Conservation (phyloP, 176 grass and related monocot species). For the Oryza glumipatula region DNA sequence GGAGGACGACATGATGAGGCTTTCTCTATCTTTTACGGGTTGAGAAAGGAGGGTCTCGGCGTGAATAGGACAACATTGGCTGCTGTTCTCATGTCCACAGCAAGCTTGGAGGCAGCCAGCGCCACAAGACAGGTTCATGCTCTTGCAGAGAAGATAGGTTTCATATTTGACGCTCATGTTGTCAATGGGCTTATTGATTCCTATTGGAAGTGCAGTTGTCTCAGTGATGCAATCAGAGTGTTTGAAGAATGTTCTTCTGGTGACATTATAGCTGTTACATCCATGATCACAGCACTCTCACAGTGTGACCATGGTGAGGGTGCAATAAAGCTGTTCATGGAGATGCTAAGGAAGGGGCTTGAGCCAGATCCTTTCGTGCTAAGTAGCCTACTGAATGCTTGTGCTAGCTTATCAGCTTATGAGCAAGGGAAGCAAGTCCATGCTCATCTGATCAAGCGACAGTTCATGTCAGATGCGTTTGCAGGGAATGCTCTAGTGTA, state of each 20-base stretch:
- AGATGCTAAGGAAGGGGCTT: slow-evolving; percentile 71
- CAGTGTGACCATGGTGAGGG: slow-evolving; percentile 73
- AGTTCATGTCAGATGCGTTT: slow-evolving; percentile 71
- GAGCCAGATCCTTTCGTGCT: slow-evolving; percentile 81
- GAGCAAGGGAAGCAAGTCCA: slow-evolving; percentile 93
- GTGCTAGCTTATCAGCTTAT: slow-evolving; percentile 80
- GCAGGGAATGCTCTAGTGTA: slow-evolving; percentile 85
- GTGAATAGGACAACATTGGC: slow-evolving; percentile 72
- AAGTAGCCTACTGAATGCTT: slow-evolving; percentile 85
- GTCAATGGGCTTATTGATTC: slow-evolving; percentile 83
- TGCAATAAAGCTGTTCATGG: slow-evolving; percentile 74
- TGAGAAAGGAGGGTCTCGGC: slow-evolving; percentile 65
- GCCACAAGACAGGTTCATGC: slow-evolving; percentile 67
- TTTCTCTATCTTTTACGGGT: slow-evolving; percentile 56
- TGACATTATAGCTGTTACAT: slow-evolving; percentile 73
- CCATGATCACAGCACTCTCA: slow-evolving; percentile 82
- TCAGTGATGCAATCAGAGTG: slow-evolving; percentile 53
- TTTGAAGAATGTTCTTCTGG: slow-evolving; percentile 67
- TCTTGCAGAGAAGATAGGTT: slow-evolving; percentile 59
- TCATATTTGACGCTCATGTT: slow-evolving; percentile 77
- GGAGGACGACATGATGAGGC: slow-evolving; percentile 53
- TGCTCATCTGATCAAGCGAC: slow-evolving; percentile 70
- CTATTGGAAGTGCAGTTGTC: slow-evolving; percentile 75
- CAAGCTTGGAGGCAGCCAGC: slow-evolving; percentile 54
- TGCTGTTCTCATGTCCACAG: slow-evolving; percentile 81